Evolutionary conservation across 1,284 basidiomycete genomes (phyloP).

Genomic region (Austroboletus novae-zelandiae): DNA sequence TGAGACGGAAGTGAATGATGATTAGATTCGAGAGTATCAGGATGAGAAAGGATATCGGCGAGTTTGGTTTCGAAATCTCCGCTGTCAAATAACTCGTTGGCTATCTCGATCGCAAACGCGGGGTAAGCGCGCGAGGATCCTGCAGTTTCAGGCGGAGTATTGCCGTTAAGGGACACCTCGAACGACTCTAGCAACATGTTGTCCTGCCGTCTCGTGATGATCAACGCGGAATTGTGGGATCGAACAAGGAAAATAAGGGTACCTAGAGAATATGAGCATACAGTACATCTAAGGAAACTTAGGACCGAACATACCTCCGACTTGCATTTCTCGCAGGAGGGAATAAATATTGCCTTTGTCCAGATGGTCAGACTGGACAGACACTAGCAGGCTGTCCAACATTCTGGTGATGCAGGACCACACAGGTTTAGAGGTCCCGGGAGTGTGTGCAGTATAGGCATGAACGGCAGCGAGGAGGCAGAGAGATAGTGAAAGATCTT

Average conservation of each 20-base stretch:
- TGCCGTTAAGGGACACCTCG: background rate
- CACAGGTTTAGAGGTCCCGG: background rate
- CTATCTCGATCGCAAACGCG: background rate
- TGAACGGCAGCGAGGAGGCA: background rate
- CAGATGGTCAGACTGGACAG: background rate
- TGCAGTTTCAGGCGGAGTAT: background rate
- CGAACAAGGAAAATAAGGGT: background rate
- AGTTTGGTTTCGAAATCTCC: background rate
- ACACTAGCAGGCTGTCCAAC: background rate
- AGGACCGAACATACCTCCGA: background rate
- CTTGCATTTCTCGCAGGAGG: background rate
- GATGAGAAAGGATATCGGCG: background rate
- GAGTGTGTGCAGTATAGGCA: slow-evolving; percentile 1
- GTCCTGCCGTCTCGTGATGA: background rate
- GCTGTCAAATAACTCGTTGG: background rate
- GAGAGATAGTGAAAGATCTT: background rate
- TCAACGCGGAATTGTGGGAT: background rate
- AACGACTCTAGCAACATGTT: background rate
- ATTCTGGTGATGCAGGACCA: slow-evolving; percentile 5
- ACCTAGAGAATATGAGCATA: background rate
- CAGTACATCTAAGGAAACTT: too few species aligned
- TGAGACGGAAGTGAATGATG: background rate
- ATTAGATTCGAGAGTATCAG: too few species aligned
- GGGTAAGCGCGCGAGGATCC: background rate
- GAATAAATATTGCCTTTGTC: background rate